A percentile compares a stretch with the other conserved stretches of the same genome.
These are phyloP conservation scores for Pseudogymnoascus sp. DNA, from an alignment of 2,329 filamentous ascomycete species.

Conservation along the genomic window DNA sequence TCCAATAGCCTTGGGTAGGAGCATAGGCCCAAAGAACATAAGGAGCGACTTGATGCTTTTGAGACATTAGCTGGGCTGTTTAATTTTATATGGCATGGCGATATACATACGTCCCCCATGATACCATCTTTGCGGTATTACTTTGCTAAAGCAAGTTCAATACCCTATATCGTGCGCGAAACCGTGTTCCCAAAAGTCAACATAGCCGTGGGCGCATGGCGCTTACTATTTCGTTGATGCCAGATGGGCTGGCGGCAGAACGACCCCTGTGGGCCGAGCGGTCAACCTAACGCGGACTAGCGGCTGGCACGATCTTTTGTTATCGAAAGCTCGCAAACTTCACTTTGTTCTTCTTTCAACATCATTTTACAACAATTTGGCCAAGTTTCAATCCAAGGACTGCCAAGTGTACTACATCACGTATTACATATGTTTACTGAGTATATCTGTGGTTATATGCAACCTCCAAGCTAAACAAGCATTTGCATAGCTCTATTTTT, in stretches of 20 bases:
- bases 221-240: conserved; percentile 2
- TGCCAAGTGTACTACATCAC: neutral
- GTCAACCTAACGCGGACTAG: neutral
- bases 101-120: conserved; percentile 43
- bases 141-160: conserved; percentile 8
- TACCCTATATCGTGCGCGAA: neutral
- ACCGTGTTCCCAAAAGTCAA: neutral
- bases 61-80: conserved; percentile 3
- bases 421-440: neutral
- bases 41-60: conserved; percentile 39
- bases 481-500: neutral
- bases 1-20: conserved; percentile 58
- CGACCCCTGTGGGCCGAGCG: neutral
- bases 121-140: conserved; percentile 30
- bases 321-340: conserved; percentile 7
- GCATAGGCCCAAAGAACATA: conserved; percentile 58
- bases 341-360: conserved; percentile 8
- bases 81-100: neutral
- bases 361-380: neutral
- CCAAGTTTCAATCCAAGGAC: neutral
- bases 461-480: neutral
- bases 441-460: neutral
- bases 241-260: neutral
- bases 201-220: neutral
- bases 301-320: neutral